phyloP scores from a whole-genome alignment of 495 filamentous ascomycete species.

The Talaromyces ruber region DNA sequence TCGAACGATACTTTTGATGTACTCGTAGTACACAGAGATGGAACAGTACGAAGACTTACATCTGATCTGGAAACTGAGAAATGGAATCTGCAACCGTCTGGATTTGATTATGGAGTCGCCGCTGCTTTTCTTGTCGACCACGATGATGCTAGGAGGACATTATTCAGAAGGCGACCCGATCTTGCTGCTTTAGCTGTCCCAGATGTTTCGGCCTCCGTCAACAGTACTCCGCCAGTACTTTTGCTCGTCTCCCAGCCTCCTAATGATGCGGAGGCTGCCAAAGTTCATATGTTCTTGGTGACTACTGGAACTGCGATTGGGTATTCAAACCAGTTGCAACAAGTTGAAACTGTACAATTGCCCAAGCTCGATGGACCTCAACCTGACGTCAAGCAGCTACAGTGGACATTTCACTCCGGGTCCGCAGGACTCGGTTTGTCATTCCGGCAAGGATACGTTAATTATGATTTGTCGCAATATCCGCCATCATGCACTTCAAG shows the following conservation, averaged over 20 bases:
- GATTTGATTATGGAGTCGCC: slow-evolving; percentile 26
- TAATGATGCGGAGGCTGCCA: slow-evolving; percentile 20
- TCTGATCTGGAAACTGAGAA: slow-evolving; percentile 30
- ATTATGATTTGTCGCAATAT: slow-evolving; percentile 38
- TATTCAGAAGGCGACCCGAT: slow-evolving; percentile 37
- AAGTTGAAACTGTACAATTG: slow-evolving; percentile 29
- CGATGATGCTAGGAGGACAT: slow-evolving; percentile 34
- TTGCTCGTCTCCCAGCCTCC: slow-evolving; percentile 34
- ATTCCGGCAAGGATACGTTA: slow-evolving; percentile 34
- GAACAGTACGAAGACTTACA: slow-evolving; percentile 31
- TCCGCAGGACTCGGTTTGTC: slow-evolving; percentile 36
- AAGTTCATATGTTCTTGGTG: slow-evolving; percentile 35
- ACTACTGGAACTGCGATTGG: slow-evolving; percentile 21
- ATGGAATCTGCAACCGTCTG: slow-evolving; percentile 34
- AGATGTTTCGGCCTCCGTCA: slow-evolving; percentile 16
- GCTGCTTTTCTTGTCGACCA: slow-evolving; percentile 36
- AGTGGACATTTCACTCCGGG: slow-evolving; percentile 37
- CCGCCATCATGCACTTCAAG: slow-evolving; percentile 30
- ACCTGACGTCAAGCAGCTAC: slow-evolving; percentile 17
- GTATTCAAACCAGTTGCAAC: slow-evolving; percentile 28
- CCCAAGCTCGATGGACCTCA: slow-evolving; percentile 20
- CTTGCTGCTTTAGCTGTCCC: slow-evolving; percentile 29
- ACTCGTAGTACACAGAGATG: slow-evolving; percentile 38
- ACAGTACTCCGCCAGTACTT: slow-evolving; percentile 29
- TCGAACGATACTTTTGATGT: slow-evolving; percentile 28